Evolutionary conservation across 148 eudicot species (phyloP), one percentile per base, ranked within the genome.

Genomic region (Silene latifolia): DNA sequence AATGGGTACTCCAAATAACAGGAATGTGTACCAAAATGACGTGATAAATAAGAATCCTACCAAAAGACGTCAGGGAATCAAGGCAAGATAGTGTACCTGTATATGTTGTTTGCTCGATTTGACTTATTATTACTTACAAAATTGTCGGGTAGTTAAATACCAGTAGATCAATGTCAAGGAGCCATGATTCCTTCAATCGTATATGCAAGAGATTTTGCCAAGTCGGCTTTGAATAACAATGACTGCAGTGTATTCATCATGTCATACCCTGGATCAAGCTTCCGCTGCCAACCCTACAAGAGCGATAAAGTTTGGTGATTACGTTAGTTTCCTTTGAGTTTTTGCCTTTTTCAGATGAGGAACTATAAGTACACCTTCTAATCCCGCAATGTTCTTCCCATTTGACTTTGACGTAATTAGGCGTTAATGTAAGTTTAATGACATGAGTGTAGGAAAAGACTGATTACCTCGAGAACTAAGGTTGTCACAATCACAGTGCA

Each of bases 121-220:
- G 47, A 24, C 74, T 79, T 69, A 74, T 79, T 69, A 74, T 69
- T 79, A 32, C 47, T 79, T 79, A 79, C 78, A 74, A 79, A 74
- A 74, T 1, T 79, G 78, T 51, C 18, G 69, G 67, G 82, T 70
- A 29, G 35, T 68, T 68, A 3, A 67, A 68, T 27, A 48, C 81
- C 77, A 8, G 53, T 47, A 51, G 48, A 15, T 67, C 35, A 11
- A 25, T 53, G 70, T 64, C 83, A 93, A 0, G 97, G 98, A 27
- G 98, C 95, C 97, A 91, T 91, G 32, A 94, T 86, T 58, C 93
- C 91, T 84, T 88, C 97, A 58, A 94, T 88, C 12, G 97, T 94
- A 74, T 94, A 91, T 24, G 95, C 77, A 58, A 94, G 89, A 14
- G 96, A 94, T 76, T 85, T 73, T 5, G 93, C 98, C 98, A 89